Conservation (phyloP, 768 basidiomycete species). For the Leucosporidium scottii region DNA sequence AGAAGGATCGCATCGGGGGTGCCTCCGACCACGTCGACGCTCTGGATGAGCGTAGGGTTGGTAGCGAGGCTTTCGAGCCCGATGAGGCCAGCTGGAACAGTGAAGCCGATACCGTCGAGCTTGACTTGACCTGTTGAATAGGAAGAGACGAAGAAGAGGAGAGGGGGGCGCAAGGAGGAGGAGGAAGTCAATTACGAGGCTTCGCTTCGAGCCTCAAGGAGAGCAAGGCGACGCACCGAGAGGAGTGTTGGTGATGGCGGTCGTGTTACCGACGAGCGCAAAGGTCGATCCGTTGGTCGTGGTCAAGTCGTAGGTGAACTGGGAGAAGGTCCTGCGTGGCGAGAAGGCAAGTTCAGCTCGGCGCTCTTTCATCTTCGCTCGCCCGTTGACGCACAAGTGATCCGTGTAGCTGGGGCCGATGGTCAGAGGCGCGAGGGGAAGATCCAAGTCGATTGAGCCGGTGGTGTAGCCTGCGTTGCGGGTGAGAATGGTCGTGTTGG, state of each 20-base stretch:
- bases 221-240: constrained; percentile 41
- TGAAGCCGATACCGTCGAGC: constrained; percentile 64
- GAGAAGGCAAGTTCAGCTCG: neutral
- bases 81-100: constrained; percentile 56
- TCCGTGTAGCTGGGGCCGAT: constrained; percentile 40
- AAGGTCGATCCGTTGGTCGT: constrained; percentile 23
- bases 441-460: constrained; percentile 54
- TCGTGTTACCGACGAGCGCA: constrained; percentile 16
- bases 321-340: constrained; percentile 11
- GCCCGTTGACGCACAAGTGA: constrained; percentile 7
- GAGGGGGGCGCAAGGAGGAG: too few relatives aligned
- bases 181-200: too few relatives aligned
- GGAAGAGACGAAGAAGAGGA: neutral
- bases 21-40: constrained; percentile 62
- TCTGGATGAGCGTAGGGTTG: constrained; percentile 50
- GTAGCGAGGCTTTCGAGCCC: constrained; percentile 60
- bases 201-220: neutral
- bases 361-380: too few relatives aligned
- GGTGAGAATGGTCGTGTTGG: constrained; percentile 52
- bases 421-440: constrained; percentile 52
- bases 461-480: constrained; percentile 52
- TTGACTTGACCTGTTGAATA: constrained; percentile 51
- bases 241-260: constrained; percentile 24
- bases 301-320: constrained; percentile 26
- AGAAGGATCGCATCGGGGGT: constrained; percentile 55